phyloP scores from a whole-genome alignment of 2,329 filamentous ascomycete genomes.

The Metarhizium album region DNA sequence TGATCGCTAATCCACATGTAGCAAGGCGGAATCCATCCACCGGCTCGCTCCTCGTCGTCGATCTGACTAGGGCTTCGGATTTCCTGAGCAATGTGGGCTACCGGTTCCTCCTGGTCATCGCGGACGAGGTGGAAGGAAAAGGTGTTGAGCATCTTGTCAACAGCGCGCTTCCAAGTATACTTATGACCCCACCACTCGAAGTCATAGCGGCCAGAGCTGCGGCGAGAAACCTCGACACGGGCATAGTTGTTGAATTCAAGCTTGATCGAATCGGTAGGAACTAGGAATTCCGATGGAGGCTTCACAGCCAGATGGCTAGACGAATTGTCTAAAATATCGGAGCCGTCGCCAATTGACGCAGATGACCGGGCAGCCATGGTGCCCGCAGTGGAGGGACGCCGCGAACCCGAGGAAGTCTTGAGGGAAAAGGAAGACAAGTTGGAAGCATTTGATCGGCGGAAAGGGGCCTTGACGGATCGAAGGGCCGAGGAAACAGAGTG shows the following conservation, averaged over 20 bases:
- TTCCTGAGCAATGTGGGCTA: constrained; percentile 82
- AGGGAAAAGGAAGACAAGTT: constrained; percentile 2
- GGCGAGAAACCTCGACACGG: constrained; percentile 70
- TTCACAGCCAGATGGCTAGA: constrained; percentile 6
- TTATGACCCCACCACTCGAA: constrained; percentile 88
- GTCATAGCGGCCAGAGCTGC: constrained; percentile 65
- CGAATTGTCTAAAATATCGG: neutral
- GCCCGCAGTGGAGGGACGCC: constrained; percentile 11
- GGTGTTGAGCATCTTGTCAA: constrained; percentile 55
- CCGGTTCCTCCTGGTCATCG: constrained; percentile 43
- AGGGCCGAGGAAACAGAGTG: constrained; percentile 34
- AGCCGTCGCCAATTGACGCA: neutral
- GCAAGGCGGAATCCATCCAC: constrained; percentile 83
- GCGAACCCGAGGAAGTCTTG: constrained; percentile 13
- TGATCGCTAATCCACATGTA: constrained; percentile 83
- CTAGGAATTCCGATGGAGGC: constrained; percentile 21
- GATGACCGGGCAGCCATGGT: constrained; percentile 9
- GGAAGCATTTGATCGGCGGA: constrained; percentile 18
- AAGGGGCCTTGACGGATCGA: constrained; percentile 30
- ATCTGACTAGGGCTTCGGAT: constrained; percentile 60
- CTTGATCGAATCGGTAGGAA: constrained; percentile 68
- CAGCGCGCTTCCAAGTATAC: constrained; percentile 75
- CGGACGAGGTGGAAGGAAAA: constrained; percentile 74
- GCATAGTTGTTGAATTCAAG: constrained; percentile 98
- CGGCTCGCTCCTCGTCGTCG: constrained; percentile 61